Conservation (phyloP, 1,139 yeast genomes). For the Candida sp. region DNA sequence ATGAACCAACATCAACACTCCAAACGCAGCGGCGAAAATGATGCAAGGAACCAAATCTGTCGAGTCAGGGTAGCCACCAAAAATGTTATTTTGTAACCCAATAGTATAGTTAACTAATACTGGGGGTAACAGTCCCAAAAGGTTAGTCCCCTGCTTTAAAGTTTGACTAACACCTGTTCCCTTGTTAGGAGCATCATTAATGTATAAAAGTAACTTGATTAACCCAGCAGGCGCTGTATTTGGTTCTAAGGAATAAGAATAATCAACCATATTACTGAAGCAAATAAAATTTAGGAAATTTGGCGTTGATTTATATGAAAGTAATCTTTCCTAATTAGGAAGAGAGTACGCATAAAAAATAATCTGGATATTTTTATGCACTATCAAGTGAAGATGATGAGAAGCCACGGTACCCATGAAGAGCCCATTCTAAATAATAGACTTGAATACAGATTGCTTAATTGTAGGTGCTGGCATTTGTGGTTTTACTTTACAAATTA, state of each 20-base stretch:
- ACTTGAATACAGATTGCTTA: too few relatives aligned
- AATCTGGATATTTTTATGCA: too few relatives aligned
- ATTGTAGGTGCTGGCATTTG: too few relatives aligned
- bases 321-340: neutral
- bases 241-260: neutral
- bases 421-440: too few relatives aligned
- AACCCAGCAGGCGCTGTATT: constrained; percentile 1
- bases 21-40: constrained; percentile 54
- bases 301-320: neutral
- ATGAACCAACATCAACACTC: constrained; percentile 47
- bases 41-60: constrained; percentile 61
- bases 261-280: neutral
- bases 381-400: too few relatives aligned
- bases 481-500: neutral
- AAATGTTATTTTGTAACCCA: constrained; percentile 46
- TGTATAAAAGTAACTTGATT: neutral
- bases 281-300: too few relatives aligned
- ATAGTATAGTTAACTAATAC: constrained; percentile 31
- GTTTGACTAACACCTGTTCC: neutral
- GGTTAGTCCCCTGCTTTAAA: neutral
- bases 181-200: neutral
- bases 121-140: constrained; percentile 28
- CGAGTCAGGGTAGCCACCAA: constrained; percentile 64
- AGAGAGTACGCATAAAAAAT: neutral
- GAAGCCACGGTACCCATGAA: too few relatives aligned